These are phyloP conservation scores for Colletotrichum musae DNA, from an alignment of 2,329 filamentous ascomycete genomes.

Conservation along the genomic window DNA sequence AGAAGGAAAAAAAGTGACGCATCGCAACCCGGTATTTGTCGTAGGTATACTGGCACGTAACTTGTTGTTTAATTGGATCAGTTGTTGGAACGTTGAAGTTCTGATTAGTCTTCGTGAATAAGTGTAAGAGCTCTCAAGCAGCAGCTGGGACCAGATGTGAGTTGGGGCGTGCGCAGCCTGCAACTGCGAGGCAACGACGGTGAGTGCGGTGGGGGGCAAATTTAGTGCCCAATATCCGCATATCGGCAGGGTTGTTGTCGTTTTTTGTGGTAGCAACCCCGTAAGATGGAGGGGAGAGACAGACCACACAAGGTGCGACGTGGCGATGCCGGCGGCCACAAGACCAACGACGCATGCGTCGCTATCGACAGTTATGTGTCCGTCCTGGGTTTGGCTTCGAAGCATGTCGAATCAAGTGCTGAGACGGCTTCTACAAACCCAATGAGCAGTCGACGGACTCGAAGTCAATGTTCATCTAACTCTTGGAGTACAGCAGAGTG, in stretches of 20 bases:
- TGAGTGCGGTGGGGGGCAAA: conserved; percentile 6
- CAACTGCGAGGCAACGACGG: conserved; percentile 6
- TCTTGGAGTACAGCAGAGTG: background rate
- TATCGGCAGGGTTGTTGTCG: conserved; percentile 6
- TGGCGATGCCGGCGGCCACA: conserved; percentile 32
- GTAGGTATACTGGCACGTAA: no score
- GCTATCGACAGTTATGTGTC: conserved; percentile 22
- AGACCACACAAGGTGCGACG: conserved; percentile 14
- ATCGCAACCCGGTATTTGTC: no score
- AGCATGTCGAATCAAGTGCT: conserved; percentile 19
- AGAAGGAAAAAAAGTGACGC: background rate
- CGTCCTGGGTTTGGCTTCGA: conserved; percentile 20
- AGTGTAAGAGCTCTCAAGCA: background rate
- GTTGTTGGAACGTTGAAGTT: no score
- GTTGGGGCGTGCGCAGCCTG: conserved; percentile 6
- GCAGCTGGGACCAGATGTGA: background rate
- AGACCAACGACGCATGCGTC: conserved; percentile 21
- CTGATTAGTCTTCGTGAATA: background rate
- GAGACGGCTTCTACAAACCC: background rate
- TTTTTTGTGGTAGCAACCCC: conserved; percentile 5
- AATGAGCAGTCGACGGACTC: conserved; percentile 16
- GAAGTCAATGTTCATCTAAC: conserved; percentile 15
- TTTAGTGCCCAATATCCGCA: conserved; percentile 16
- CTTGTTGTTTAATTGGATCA: no score
- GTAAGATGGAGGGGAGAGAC: conserved; percentile 3